phyloP scores from a whole-genome alignment of 768 basidiomycete species.

The Lyophyllum semitale region DNA sequence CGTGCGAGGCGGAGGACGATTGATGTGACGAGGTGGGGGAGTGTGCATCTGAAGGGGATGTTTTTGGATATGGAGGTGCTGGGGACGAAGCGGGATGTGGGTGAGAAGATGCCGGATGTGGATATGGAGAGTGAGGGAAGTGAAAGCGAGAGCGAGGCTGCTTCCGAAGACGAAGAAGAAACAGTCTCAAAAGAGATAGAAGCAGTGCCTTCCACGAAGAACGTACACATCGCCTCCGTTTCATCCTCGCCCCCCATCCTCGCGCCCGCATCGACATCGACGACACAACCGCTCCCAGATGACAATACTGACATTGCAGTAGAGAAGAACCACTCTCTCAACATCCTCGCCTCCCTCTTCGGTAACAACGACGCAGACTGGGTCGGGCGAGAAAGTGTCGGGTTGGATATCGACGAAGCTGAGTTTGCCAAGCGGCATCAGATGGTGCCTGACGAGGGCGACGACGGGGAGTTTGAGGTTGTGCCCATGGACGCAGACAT shows the following conservation, averaged over 20 bases:
- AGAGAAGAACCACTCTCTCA: constrained; percentile 50
- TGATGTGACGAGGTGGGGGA: constrained; percentile 73
- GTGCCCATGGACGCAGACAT: constrained; percentile 6
- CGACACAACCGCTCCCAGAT: constrained; percentile 11
- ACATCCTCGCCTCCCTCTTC: constrained; percentile 56
- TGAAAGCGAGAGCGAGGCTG: constrained; percentile 13
- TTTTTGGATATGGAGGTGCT: constrained; percentile 54
- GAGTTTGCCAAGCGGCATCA: constrained; percentile 15
- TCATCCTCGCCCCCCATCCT: not conserved
- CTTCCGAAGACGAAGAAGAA: constrained; percentile 12
- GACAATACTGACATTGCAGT: constrained; percentile 32
- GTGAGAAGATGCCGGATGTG: constrained; percentile 15
- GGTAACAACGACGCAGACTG: constrained; percentile 52
- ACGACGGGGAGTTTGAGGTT: constrained; percentile 24
- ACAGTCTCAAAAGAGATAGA: not conserved
- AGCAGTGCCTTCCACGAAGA: not conserved
- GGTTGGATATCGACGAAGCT: constrained; percentile 53
- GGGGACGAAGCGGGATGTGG: constrained; percentile 17
- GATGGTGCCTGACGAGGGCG: constrained; percentile 24
- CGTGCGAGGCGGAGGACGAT: constrained; percentile 68
- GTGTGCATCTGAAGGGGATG: constrained; percentile 67
- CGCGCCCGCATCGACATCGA: not conserved
- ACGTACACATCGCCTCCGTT: not conserved
- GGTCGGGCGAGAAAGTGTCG: constrained; percentile 60
- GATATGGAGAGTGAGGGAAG: constrained; percentile 15